A percentile compares a stretch with the other conserved stretches of the same genome.
Conservation (phyloP, 2,329 filamentous ascomycete species). For the Colletotrichum sansevieriae region DNA sequence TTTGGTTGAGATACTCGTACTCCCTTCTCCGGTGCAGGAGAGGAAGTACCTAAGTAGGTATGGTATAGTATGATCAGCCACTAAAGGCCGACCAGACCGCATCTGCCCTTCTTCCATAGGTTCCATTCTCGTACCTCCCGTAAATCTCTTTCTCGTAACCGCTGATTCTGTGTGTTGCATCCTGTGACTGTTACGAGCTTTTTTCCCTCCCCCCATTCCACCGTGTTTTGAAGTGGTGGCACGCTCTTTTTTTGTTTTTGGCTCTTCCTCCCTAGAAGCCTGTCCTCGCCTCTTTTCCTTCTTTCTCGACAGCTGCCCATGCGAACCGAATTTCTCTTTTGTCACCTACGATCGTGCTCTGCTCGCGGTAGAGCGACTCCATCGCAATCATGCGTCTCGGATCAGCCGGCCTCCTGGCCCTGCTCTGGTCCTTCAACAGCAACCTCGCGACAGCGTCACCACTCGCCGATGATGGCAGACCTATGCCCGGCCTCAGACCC, state of each 20-base stretch:
- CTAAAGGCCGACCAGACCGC: constrained; percentile 13
- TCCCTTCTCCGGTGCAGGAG: neutral
- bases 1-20: too few species aligned
- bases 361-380: constrained; percentile 21
- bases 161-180: neutral
- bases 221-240: constrained; percentile 37
- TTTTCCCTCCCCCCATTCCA: constrained; percentile 9
- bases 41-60: neutral
- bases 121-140: neutral
- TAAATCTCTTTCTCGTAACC: constrained; percentile 2
- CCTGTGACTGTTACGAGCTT: constrained; percentile 29
- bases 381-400: constrained; percentile 33
- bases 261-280: constrained; percentile 5
- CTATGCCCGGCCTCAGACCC: constrained; percentile 31
- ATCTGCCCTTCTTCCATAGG: constrained; percentile 8
- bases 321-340: constrained; percentile 1
- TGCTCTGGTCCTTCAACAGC: constrained; percentile 35
- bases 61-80: neutral
- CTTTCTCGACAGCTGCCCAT: neutral
- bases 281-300: neutral
- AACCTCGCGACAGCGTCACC: constrained; percentile 16
- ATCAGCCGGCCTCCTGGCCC: constrained; percentile 36
- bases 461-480: constrained; percentile 13
- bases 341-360: neutral
- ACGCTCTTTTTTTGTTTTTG: neutral